Evolutionary conservation across 192 early-diverging fungal species (phyloP).

Genomic region (Coemansia sp.): DNA sequence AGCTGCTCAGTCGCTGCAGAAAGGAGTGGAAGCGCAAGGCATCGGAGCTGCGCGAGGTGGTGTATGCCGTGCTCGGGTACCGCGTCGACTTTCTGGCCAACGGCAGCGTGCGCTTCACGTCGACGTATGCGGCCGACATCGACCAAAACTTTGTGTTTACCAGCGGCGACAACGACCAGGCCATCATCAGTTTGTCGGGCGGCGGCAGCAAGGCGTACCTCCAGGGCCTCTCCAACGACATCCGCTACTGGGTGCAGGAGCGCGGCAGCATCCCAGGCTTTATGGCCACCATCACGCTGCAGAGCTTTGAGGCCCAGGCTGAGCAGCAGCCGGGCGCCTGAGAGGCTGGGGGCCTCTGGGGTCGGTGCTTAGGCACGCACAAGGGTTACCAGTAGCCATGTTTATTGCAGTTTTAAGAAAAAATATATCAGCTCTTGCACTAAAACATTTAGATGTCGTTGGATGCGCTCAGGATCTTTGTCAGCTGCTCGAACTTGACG

Average conservation of each 20-base stretch:
- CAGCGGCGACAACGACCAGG: conserved; percentile 57
- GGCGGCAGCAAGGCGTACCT: conserved; percentile 62
- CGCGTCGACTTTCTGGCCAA: conserved; percentile 63
- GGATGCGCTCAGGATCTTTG: conserved; percentile 50
- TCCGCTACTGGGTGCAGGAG: conserved; percentile 65
- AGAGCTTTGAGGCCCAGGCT: conserved; percentile 53
- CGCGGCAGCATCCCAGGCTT: conserved; percentile 77
- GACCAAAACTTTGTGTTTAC: conserved; percentile 73
- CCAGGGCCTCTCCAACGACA: conserved; percentile 54
- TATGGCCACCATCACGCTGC: conserved; percentile 69
- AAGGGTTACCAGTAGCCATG: not conserved
- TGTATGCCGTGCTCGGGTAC: conserved; percentile 71
- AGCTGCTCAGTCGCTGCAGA: conserved; percentile 62
- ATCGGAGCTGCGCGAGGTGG: conserved; percentile 69
- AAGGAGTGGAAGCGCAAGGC: conserved; percentile 69
- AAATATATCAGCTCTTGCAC: not conserved
- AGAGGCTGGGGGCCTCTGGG: not conserved
- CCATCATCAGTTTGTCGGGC: conserved; percentile 65
- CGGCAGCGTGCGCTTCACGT: conserved; percentile 71
- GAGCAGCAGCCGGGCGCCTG: not conserved
- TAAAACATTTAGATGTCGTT: conserved; percentile 25
- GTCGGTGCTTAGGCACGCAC: not conserved
- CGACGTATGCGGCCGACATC: conserved; percentile 58
- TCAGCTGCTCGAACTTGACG: conserved; percentile 73
- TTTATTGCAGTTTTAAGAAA: not conserved